These are phyloP conservation scores for Flaveria trinervia DNA, from an alignment of 129 eudicot species.

Conservation along the genomic window DNA sequence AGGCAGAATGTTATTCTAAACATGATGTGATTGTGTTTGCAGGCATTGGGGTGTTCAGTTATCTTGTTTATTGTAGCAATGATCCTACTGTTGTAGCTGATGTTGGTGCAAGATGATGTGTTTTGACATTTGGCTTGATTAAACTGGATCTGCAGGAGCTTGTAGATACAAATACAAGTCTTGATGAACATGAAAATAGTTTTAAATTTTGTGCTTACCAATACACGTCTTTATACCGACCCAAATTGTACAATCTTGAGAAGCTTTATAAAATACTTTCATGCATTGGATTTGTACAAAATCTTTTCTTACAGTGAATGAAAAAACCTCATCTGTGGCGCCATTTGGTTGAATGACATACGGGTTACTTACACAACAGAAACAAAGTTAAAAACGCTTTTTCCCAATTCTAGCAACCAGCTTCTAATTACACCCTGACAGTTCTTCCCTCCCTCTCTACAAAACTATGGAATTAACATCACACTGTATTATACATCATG, in stretches of 20 bases:
- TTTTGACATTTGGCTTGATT: conserved; percentile 17
- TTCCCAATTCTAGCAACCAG: too few species aligned
- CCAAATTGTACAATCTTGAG: conserved; percentile 35
- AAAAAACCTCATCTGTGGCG: conserved; percentile 6
- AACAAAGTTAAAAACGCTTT: too few species aligned
- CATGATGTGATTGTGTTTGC: conserved; percentile 33
- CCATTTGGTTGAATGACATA: not conserved
- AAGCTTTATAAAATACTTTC: conserved; percentile 26
- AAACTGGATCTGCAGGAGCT: conserved; percentile 20
- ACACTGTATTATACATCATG: too few species aligned
- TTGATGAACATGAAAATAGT: conserved; percentile 29
- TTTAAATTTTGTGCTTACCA: conserved; percentile 9
- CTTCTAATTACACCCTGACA: too few species aligned
- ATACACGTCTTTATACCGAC: conserved; percentile 34
- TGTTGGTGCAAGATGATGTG: conserved; percentile 18
- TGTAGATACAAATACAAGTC: conserved; percentile 46
- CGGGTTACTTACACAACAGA: not conserved
- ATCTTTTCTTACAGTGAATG: conserved; percentile 14
- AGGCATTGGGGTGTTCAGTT: conserved; percentile 87
- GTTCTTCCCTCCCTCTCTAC: too few species aligned
- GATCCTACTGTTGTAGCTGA: conserved; percentile 47
- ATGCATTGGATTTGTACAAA: conserved; percentile 25
- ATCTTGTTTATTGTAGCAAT: conserved; percentile 60
- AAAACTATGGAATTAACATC: too few species aligned
- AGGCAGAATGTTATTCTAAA: conserved; percentile 11